phyloP scores from a whole-genome alignment of 805 yeast species.

The Dipodascus albidus region DNA sequence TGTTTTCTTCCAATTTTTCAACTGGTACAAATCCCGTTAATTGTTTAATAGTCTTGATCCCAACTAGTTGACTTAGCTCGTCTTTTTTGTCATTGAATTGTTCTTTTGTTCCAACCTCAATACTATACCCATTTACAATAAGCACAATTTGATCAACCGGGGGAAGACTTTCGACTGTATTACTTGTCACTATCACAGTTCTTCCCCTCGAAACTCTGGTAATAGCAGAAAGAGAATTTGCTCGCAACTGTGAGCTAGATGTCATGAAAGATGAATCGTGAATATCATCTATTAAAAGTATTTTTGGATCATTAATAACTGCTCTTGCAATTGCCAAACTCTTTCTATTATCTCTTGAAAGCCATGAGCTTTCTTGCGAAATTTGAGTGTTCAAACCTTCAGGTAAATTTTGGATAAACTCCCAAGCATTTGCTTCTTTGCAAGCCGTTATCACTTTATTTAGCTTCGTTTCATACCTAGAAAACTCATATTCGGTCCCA shows the following conservation, averaged over 20 bases:
- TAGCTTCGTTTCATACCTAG: conserved; percentile 21
- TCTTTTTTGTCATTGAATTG: conserved; percentile 18
- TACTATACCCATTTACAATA: conserved; percentile 33
- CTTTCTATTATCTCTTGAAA: conserved; percentile 61
- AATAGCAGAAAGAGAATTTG: conserved; percentile 44
- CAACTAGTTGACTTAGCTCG: conserved; percentile 16
- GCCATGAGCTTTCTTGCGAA: conserved; percentile 46
- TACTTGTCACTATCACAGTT: conserved; percentile 45
- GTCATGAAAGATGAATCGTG: conserved; percentile 38
- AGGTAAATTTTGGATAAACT: conserved; percentile 41
- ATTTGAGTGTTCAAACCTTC: conserved; percentile 36
- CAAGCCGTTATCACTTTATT: conserved; percentile 29
- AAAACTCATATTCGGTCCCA: conserved; percentile 19
- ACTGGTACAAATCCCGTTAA: conserved; percentile 2
- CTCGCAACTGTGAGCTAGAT: conserved; percentile 49
- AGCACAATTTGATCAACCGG: conserved; percentile 39
- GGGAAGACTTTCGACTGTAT: conserved; percentile 37
- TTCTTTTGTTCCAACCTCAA: conserved; percentile 27
- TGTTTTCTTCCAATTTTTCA: neutral
- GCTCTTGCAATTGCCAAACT: conserved; percentile 57
- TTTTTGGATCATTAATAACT: conserved; percentile 40
- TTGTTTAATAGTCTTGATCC: conserved; percentile 17
- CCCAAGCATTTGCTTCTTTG: conserved; percentile 39
- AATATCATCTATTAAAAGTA: conserved; percentile 53
- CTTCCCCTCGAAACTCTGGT: conserved; percentile 20